A percentile compares a stretch with the other conserved stretches of the same genome.
These are phyloP conservation scores for Boletus insuetus DNA, from an alignment of 768 basidiomycete genomes.

Conservation along the genomic window DNA sequence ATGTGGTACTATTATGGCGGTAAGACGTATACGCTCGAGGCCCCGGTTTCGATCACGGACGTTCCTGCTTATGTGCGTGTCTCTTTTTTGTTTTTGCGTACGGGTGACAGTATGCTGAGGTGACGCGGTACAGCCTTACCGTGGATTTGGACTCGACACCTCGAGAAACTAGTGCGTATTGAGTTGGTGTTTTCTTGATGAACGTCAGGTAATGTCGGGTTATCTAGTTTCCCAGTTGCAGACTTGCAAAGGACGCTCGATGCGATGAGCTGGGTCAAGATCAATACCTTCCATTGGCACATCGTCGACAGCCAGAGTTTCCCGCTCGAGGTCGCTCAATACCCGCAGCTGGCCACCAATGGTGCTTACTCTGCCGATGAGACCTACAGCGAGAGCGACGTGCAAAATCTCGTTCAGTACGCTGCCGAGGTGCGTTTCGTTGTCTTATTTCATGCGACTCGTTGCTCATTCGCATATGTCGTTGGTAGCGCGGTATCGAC, in stretches of 20 bases:
- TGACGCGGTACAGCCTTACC: slow-evolving; percentile 26
- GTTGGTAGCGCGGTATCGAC: slow-evolving; percentile 63
- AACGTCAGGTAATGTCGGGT: neutral
- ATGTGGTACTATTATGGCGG: slow-evolving; percentile 43
- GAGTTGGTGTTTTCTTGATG: neutral
- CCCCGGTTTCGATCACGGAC: slow-evolving; percentile 43
- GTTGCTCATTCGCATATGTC: neutral
- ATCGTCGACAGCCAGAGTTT: slow-evolving; percentile 80
- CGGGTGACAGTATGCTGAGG: neutral
- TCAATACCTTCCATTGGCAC: slow-evolving; percentile 82
- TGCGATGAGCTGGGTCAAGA: slow-evolving; percentile 54
- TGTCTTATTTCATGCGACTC: neutral
- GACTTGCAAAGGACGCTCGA: slow-evolving; percentile 46
- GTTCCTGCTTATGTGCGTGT: slow-evolving; percentile 42
- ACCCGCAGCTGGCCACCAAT: slow-evolving; percentile 53
- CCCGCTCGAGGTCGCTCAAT: slow-evolving; percentile 63
- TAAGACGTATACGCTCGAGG: slow-evolving; percentile 37
- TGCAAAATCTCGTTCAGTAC: slow-evolving; percentile 60
- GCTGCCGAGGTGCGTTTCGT: slow-evolving; percentile 63
- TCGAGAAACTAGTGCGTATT: slow-evolving; percentile 40
- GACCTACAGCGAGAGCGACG: slow-evolving; percentile 54
- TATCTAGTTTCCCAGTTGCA: slow-evolving; percentile 36
- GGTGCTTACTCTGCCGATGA: slow-evolving; percentile 64
- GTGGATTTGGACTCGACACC: slow-evolving; percentile 47
- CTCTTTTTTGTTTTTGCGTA: neutral